Base-by-base conservation (phyloP, 441 rosid species). In the Breynia disticha region DNA sequence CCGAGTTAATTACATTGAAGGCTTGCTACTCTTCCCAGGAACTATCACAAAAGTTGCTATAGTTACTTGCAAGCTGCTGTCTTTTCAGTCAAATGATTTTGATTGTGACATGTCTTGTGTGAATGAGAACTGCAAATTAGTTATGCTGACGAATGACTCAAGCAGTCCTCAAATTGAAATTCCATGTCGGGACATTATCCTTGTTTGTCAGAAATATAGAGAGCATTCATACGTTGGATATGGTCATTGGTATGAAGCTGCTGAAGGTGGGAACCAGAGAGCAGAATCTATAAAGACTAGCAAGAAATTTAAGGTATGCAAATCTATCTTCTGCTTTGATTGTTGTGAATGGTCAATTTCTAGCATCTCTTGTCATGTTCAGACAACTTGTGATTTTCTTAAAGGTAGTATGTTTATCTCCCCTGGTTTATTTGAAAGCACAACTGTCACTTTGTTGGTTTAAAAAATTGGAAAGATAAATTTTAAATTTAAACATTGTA, bases 11-110 rank as follows among this genome's bases (percentile, higher is more conserved):
- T 71, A 76, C 56, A 43, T 65, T 59, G 72, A 67, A 61, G 86
- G 84, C 48, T 65, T 84, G 73, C 66, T 84, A 8, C 88, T 84
- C 45, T 84, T 76, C 55, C 93, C 88, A 1, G 74, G 72, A 39
- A 70, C 82, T 57, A 64, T 61, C 41, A 81, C 88, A 1, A 75
- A 61, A 62, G 81, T 79, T 65, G 82, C 86, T 55, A 50, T 72
- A 16, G 50, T 81, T 55, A 48, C 72, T 41, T 84, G 84, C 55
- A 37, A 46, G 48, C 72, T 55, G 48, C 48, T 62, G 48, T 66
- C 65, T 16, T 67, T 39, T 57, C 67, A 67, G 46, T 54, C 62
- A 13, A 51, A 56, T 61, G 73, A 62, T 50, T 66, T 72, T 43
- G 20, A 54, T 46, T 56, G 48, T 22, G 74, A 70, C 66, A 54